phyloP scores from a whole-genome alignment of 1,139 yeast genomes.

The Hyphopichia burtonii region DNA sequence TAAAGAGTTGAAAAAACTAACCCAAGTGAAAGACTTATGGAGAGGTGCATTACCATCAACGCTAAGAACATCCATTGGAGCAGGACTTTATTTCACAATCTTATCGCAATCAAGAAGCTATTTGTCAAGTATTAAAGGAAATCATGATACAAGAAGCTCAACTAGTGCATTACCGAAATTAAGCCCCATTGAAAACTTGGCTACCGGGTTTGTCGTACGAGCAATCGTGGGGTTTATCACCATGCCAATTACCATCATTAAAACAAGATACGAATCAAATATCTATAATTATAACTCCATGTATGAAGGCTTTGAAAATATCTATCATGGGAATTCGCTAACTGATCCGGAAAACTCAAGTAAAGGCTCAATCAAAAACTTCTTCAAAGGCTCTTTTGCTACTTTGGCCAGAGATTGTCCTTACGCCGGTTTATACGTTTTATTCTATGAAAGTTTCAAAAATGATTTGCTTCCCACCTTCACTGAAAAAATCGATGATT shows the following conservation, averaged over 20 bases:
- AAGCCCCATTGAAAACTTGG: constrained; percentile 64
- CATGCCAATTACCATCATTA: constrained; percentile 98
- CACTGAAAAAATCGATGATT: constrained; percentile 7
- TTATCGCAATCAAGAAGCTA: constrained; percentile 60
- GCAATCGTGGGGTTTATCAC: constrained; percentile 82
- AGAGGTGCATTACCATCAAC: constrained; percentile 93
- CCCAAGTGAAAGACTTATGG: constrained; percentile 66
- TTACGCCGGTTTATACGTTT: constrained; percentile 88
- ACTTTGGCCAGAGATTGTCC: constrained; percentile 93
- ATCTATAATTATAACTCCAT: constrained; percentile 69
- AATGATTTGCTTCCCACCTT: constrained; percentile 26
- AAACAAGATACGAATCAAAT: constrained; percentile 84
- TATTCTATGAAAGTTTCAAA: constrained; percentile 78
- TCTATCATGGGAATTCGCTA: constrained; percentile 48
- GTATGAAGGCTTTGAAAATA: constrained; percentile 58
- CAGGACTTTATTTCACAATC: constrained; percentile 79
- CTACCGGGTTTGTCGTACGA: constrained; percentile 77
- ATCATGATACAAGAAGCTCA: constrained; percentile 13
- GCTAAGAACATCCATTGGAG: constrained; percentile 84
- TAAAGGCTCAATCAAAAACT: constrained; percentile 51
- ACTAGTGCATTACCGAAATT: constrained; percentile 63
- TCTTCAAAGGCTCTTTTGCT: constrained; percentile 84
- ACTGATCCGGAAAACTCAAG: constrained; percentile 1
- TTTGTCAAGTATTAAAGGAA: constrained; percentile 32
- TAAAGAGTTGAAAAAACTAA: constrained; percentile 46